These are phyloP conservation scores for Boechera retrofracta DNA, from an alignment of 345 rosid genomes.

Conservation along the genomic window DNA sequence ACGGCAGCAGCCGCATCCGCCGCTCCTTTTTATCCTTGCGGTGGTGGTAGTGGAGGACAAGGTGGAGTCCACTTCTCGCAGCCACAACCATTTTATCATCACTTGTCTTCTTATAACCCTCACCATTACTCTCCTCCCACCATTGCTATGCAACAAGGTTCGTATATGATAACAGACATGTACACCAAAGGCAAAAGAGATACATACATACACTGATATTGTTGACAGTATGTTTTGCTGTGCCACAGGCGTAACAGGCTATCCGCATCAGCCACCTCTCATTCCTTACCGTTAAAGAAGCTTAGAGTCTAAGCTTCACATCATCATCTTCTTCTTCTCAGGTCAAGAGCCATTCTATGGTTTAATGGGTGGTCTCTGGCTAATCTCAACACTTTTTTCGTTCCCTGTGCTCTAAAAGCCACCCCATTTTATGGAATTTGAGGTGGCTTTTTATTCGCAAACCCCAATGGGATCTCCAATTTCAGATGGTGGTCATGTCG, in stretches of 20 bases:
- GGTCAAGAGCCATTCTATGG: slow-evolving; percentile 43
- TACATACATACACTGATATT: slow-evolving; percentile 18
- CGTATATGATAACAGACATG: not conserved
- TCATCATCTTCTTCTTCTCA: slow-evolving; percentile 18
- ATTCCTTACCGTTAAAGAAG: slow-evolving; percentile 43
- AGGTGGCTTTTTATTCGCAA: slow-evolving; percentile 32
- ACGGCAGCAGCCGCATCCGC: slow-evolving; percentile 40
- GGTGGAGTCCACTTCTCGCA: slow-evolving; percentile 36
- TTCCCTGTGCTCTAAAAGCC: slow-evolving; percentile 26
- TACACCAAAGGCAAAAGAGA: slow-evolving; percentile 13
- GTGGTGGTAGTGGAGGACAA: slow-evolving; percentile 24
- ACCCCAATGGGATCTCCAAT: slow-evolving; percentile 28
- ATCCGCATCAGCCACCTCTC: slow-evolving; percentile 43
- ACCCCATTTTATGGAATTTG: slow-evolving; percentile 42
- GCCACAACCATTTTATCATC: slow-evolving; percentile 39
- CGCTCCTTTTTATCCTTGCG: slow-evolving; percentile 46
- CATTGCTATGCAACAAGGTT: slow-evolving; percentile 44
- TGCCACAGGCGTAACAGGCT: slow-evolving; percentile 36
- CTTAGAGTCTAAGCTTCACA: slow-evolving; percentile 34
- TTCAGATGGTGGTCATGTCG: slow-evolving; percentile 34
- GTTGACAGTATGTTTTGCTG: slow-evolving; percentile 23
- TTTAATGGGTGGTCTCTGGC: slow-evolving; percentile 29
- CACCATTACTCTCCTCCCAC: slow-evolving; percentile 41
- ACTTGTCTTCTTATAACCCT: slow-evolving; percentile 40
- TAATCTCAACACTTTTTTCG: slow-evolving; percentile 29